Base-by-base conservation (phyloP, 768 basidiomycete genomes). In the Boletus rubescentipes region DNA sequence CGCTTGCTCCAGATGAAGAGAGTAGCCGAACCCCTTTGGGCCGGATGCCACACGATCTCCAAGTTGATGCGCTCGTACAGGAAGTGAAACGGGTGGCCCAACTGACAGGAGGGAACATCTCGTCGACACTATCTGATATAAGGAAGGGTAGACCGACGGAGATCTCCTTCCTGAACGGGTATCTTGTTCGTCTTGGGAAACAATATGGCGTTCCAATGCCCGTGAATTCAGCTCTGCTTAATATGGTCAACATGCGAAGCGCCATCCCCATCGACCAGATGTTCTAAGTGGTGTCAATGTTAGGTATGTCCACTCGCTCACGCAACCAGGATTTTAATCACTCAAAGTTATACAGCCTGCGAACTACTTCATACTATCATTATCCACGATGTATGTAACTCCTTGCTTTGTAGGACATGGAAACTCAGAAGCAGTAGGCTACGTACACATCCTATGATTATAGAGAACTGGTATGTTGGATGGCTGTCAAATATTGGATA, bases 131-230 rank as follows among this genome's bases (percentile, higher is more conserved):
- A 16, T 67, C 75, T 15, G 93, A 96, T 65, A 68, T 95, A 29
- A 78, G 77, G 58, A 69, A 71, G 31, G 85, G 86, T 39, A 73
- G 74, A 47, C 56, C 64, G 6, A 94, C 93, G 0, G 94, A 98
- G 73, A 79, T 98, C 21, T 81, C 87, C 16, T 90, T 75, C 62
- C 75, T 97, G 62, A 93, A 91, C 55, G 94, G 95, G 5, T 91
- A 93, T 67, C 69, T 98, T 45, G 65, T 84, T 29, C 71, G 73
- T 9, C 71, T 93, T 9, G 95, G 88, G 23, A 60, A 71, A 43
- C 68, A 75, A 36, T 79, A 86, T 60, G 72, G 74, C 7, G 73
- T 93, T 30, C 68, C 72, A 16, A 87, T 85, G 65, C 83, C 84
- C 6, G 75, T 79, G 23, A 89, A 77, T 51, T 67, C 76, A 2